phyloP scores from a whole-genome alignment of 805 yeast genomes.

The Spathaspora arborariae region DNA sequence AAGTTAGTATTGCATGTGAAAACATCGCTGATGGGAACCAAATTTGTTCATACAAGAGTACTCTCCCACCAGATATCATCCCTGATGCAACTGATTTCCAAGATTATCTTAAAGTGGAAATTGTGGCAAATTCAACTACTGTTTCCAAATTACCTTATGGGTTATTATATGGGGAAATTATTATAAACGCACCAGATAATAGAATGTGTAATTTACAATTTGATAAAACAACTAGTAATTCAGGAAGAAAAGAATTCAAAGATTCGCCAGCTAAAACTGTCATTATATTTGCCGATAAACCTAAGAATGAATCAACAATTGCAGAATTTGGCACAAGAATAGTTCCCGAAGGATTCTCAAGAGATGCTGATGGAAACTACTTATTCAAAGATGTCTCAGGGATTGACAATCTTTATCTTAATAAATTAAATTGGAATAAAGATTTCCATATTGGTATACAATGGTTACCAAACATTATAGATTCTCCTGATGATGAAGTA shows the following conservation, averaged over 20 bases:
- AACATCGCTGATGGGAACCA: constrained; percentile 44
- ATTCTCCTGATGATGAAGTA: constrained; percentile 13
- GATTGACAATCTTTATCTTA: constrained; percentile 59
- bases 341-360: constrained; percentile 46
- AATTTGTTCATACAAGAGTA: constrained; percentile 49
- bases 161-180: constrained; percentile 61
- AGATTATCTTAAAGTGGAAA: constrained; percentile 48
- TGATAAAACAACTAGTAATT: constrained; percentile 36
- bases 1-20: constrained; percentile 30
- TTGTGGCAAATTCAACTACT: constrained; percentile 47
- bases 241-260: constrained; percentile 10
- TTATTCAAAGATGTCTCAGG: constrained; percentile 56
- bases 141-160: constrained; percentile 50
- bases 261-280: constrained; percentile 64
- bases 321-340: constrained; percentile 5
- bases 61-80: constrained; percentile 39
- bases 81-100: constrained; percentile 29
- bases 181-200: constrained; percentile 54
- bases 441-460: constrained; percentile 61
- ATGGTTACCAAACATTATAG: constrained; percentile 63
- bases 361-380: constrained; percentile 39
- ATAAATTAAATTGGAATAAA: constrained; percentile 60
- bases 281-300: constrained; percentile 43
- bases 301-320: constrained; percentile 5
- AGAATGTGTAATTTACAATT: constrained; percentile 64